Base-by-base conservation (phyloP, 352 stramenopile species). In the Phytophthora nicotianae region DNA sequence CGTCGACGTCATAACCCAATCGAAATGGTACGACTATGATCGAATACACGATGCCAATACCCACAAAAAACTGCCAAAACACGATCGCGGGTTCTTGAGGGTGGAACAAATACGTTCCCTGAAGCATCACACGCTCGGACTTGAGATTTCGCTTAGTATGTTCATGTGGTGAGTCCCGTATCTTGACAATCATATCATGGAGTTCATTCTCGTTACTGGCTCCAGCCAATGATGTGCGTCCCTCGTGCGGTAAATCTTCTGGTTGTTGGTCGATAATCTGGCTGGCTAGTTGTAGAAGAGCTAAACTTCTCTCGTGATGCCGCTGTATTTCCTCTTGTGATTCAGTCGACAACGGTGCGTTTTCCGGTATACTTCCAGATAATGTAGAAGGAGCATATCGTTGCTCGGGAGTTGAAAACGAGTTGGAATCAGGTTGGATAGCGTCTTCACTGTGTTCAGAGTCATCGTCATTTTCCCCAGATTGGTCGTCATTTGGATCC, bases 11-110 rank as follows among this genome's bases (percentile, higher is more conserved):
- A 57, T 96, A 97, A 0, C 91, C 90, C n/a, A 97, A 69, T 5
- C 88, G 88, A 24, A 93, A 89, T 16, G 91, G 91, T 10, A 97
- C 88, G 16, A 95, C 72, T 47, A 97, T 81, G 50, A 96, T 95
- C 43, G 88, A 96, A 62, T 96, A 94, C 5, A 96, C 50, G 54
- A 97, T 97, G 6, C 58, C 81, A 20, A 90, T 62, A 3, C 81
- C 84, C 8, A 91, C 67, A 33, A 91, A 71, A 32, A 93, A 81
- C 59, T 95, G 86, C 85, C 86, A 93, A 19, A 74, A 77, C 9
- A 93, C 64, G 20, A 93, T 76, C 11, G 82, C 75, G 0, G 72
- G 61, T 38, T 92, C 75, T 29, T 93, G 82, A 0, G 86, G 86
- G 37, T 93, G 86, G 19, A 93, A 84, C 17, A 93, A 55, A 38